Base-by-base conservation (phyloP, 1,139 yeast species). In the Zygoascus hellenicus region DNA sequence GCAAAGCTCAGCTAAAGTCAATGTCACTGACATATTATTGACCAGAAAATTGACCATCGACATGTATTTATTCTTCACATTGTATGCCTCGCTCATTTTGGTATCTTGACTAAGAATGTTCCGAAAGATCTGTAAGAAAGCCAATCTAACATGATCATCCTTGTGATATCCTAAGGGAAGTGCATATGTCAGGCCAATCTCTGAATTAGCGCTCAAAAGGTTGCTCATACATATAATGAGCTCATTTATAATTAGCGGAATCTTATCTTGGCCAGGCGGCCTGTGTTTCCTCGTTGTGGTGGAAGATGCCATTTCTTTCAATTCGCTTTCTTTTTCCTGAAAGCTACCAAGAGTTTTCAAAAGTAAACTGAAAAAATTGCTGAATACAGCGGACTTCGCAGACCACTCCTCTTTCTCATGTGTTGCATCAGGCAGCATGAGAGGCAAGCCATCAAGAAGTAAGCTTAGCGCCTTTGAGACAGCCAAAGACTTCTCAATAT, bases 161-260 rank as follows among this genome's bases (percentile, higher is more conserved):
- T 76, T 77, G 56, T 87, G 88, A 57, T 80, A 84, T 0, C 95
- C 95, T 59, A 87, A 71, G 0, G 94, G 89, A 13, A 88, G 66
- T 1, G 90, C 89, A 63, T 80, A 79, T 47, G 80, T 81, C 60
- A 87, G 71, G 9, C 96, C 95, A 43, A 85, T 80, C 53, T 83
- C 89, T 2, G 83, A 80, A 59, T 88, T 89, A 9, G 85, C 76
- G 56, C 77, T 81, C 44, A 88, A 69, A 38, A 88, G 64, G 55
- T 83, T 83, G 1, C 90, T 80, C 42, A 87, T 71, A 35, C 87
- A 78, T 34, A 72, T 70, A 47, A 86, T 77, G n/a, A 84, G 80
- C 60, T 83, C 79, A 22, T 82, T 86, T 26, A 80, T 76, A 36
- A 46, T 45, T 26, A 43, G 43, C 5, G 58, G 55, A 5, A 51